Conservation (phyloP, 371 early-diverging fungal species). For the Dentiscutata heterogama region DNA sequence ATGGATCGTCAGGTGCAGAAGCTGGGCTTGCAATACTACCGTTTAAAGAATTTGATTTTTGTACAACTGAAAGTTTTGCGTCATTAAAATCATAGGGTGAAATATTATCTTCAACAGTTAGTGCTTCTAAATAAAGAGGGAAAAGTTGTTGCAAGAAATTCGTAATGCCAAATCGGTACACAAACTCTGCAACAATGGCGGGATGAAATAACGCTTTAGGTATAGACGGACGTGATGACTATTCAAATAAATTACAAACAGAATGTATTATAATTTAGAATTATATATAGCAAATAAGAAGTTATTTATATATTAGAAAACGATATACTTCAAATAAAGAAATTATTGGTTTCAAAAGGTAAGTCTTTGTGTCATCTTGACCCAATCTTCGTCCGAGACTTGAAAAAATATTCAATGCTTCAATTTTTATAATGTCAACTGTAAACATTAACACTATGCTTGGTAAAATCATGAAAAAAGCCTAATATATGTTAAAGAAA, state of each 20-base stretch:
- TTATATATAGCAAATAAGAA: background rate
- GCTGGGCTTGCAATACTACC: background rate
- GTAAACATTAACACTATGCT: slow-evolving; percentile 67
- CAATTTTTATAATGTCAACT: slow-evolving; percentile 62
- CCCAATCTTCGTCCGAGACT: slow-evolving; percentile 70
- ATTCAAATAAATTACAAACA: background rate
- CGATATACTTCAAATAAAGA: slow-evolving; percentile 67
- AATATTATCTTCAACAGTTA: slow-evolving; percentile 54
- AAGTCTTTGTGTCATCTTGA: slow-evolving; percentile 61
- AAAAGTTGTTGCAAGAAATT: slow-evolving; percentile 70
- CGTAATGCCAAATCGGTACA: slow-evolving; percentile 64
- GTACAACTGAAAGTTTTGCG: background rate
- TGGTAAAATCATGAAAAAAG: slow-evolving; percentile 68
- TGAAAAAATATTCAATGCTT: slow-evolving; percentile 65
- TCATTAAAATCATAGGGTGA: background rate
- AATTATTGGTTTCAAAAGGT: slow-evolving; percentile 67
- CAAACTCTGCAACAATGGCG: slow-evolving; percentile 60
- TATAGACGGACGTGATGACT: slow-evolving; percentile 65
- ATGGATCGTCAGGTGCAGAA: background rate
- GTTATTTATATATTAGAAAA: background rate
- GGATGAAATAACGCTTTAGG: slow-evolving; percentile 63
- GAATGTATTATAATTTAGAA: background rate
- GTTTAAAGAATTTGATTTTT: background rate
- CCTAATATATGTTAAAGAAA: slow-evolving; percentile 49
- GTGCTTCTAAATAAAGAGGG: slow-evolving; percentile 69